Conservation (phyloP, 441 rosid genomes). For the Adansonia grandidieri region DNA sequence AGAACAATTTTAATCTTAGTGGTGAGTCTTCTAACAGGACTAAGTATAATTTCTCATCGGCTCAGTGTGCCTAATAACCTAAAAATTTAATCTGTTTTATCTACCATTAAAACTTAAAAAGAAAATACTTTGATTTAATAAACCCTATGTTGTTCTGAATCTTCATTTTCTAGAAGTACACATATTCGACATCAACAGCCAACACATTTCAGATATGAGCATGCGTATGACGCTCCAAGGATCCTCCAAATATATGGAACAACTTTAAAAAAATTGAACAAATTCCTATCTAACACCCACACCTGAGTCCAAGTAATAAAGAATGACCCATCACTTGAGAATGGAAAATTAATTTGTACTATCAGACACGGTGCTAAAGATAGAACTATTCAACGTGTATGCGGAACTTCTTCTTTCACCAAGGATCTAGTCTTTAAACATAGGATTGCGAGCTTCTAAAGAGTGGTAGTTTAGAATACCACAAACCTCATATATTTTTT, state of each 20-base stretch:
- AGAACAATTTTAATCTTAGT: background rate
- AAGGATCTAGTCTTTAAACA: background rate
- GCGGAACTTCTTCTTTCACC: background rate
- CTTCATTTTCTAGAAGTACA: too few species aligned
- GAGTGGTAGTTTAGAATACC: background rate
- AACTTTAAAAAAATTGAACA: too few species aligned
- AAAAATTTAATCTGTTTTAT: background rate
- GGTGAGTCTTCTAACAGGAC: background rate
- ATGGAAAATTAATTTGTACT: background rate
- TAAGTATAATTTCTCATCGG: background rate
- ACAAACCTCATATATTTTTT: constrained; percentile 71
- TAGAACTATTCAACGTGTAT: background rate
- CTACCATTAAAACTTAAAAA: background rate
- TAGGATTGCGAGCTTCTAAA: background rate
- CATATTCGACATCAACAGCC: too few species aligned
- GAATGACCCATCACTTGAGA: background rate
- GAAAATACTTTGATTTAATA: background rate
- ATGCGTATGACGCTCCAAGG: too few species aligned
- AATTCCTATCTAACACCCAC: too few species aligned
- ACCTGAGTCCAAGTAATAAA: too few species aligned
- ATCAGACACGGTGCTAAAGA: background rate
- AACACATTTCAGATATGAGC: too few species aligned
- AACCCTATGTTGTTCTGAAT: too few species aligned
- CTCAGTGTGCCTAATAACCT: background rate
- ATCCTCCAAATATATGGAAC: too few species aligned